Evolutionary conservation across 768 basidiomycete genomes (phyloP).

Genomic region (Xerocomellus amylosporus): DNA sequence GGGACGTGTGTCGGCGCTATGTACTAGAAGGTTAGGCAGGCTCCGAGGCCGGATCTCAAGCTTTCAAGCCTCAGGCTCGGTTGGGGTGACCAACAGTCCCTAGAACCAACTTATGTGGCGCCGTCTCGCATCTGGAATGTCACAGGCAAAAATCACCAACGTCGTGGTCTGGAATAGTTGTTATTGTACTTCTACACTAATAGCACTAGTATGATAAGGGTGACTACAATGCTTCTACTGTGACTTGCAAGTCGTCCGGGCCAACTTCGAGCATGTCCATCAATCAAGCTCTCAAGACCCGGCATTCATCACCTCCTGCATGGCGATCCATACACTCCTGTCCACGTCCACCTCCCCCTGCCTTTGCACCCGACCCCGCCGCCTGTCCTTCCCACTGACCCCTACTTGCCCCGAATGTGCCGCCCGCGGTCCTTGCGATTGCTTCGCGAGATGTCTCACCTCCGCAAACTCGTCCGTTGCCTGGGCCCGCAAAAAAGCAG

Average conservation of each 20-base stretch:
- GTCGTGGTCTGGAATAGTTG: not conserved
- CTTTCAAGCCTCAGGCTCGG: no score
- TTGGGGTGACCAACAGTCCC: no score
- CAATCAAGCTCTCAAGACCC: not conserved
- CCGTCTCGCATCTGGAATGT: no score
- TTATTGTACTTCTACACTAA: not conserved
- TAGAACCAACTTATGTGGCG: no score
- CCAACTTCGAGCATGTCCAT: not conserved
- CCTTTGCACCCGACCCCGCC: slow-evolving; percentile 4
- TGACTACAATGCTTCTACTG: not conserved
- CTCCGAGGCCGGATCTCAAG: no score
- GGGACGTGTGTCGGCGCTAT: no score
- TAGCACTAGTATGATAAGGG: not conserved
- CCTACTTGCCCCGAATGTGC: not conserved
- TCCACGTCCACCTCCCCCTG: slow-evolving; percentile 14
- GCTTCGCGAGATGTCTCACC: slow-evolving; percentile 64
- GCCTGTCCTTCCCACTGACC: slow-evolving; percentile 1
- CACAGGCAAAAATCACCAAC: no score
- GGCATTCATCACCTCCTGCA: slow-evolving; percentile 23
- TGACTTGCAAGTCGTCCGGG: not conserved
- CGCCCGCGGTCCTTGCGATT: slow-evolving; percentile 19
- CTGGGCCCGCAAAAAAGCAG: slow-evolving; percentile 74
- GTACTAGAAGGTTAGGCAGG: no score
- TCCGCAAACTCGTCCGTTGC: slow-evolving; percentile 69
- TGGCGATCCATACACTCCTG: slow-evolving; percentile 17